Evolutionary conservation across 108 stramenopile species (phyloP), one percentile per base, ranked within the genome.

Genomic region (Skeletonema menzelii): DNA sequence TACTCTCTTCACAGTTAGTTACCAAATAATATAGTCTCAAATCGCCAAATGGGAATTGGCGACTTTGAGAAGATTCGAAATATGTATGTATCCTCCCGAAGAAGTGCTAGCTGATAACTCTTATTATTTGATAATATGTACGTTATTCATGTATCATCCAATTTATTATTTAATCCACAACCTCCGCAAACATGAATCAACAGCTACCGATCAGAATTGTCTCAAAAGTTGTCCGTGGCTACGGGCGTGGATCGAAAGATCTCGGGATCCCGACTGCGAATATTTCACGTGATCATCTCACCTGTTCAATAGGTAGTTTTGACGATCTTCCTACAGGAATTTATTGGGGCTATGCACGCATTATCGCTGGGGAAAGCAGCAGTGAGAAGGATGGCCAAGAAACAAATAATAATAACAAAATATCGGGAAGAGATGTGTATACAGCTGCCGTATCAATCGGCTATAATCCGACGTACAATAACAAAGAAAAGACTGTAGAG

Each of bases 201-300:
- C 40, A 62, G 24, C 74, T 93, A 4, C 96, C 96, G 4, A 79
- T 97, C 15, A 87, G 93, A 19, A 80, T 94, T 63, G 82, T 80
- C 17, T 86, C 85, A 5, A 76, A 60, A 27, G 92, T 53, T 8
- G 49, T 53, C 10, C 22, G 49, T 22, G 22, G 19, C 0, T 97
- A 84, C 64, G 90, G 93, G 11, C 78, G 96, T 30, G 96, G 94
- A 10, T 83, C 83, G 61, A 85, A 81, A 59, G 94, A 97, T 67
- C 86, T 97, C 24, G 96, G 96, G 1, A 95, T 97, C 42, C 96
- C 96, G 10, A 97, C 96, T 10, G 96, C 96, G 53, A 97, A 97
- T 68, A 67, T 73, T 19, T 61, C 56, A n/a, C 55, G 56, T 14
- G 81, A 76, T 15, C 68, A 72, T 40, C 53, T 79, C 34, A 47